A percentile compares a stretch with the other conserved stretches of the same genome.
phyloP scores from a whole-genome alignment of 2,329 filamentous ascomycete genomes.

The Cytospora mali region DNA sequence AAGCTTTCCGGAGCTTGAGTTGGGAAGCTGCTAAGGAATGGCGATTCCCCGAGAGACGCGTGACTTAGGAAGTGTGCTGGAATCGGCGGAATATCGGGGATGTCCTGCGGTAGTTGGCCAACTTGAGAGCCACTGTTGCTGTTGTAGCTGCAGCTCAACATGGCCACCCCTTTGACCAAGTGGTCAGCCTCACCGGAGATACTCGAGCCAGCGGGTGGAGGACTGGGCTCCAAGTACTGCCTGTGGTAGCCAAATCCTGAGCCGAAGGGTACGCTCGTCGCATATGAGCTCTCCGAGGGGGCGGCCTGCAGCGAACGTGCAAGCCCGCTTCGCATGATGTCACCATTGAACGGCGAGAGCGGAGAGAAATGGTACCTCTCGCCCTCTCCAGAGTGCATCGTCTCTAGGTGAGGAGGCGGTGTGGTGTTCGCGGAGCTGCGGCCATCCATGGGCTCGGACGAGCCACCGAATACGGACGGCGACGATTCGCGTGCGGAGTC shows the following conservation, averaged over 20 bases:
- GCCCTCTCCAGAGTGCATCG: constrained; percentile 51
- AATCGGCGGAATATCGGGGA: constrained; percentile 85
- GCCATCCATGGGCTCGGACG: constrained; percentile 75
- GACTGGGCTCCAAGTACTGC: constrained; percentile 74
- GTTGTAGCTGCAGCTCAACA: constrained; percentile 88
- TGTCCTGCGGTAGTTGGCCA: constrained; percentile 66
- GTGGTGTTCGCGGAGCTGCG: constrained; percentile 91
- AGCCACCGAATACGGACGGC: constrained; percentile 72
- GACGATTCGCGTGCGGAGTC: constrained; percentile 71
- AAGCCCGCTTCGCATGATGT: constrained; percentile 60
- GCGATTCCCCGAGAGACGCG: constrained; percentile 59
- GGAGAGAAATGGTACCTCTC: constrained; percentile 46
- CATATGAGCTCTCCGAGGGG: constrained; percentile 56
- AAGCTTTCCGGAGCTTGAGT: constrained; percentile 66
- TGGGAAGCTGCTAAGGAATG: constrained; percentile 66
- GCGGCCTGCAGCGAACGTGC: constrained; percentile 82
- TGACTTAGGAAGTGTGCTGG: constrained; percentile 77
- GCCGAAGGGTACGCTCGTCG: constrained; percentile 54
- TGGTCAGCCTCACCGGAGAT: constrained; percentile 81
- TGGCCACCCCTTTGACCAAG: constrained; percentile 84
- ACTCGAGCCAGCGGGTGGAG: constrained; percentile 77
- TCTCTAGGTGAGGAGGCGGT: constrained; percentile 77
- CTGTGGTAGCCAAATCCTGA: constrained; percentile 63
- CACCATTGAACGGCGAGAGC: constrained; percentile 56
- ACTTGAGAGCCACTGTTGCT: constrained; percentile 70